Evolutionary conservation across 345 rosid species (phyloP), one percentile per base, ranked within the genome.

Genomic region (Heritiera littoralis): DNA sequence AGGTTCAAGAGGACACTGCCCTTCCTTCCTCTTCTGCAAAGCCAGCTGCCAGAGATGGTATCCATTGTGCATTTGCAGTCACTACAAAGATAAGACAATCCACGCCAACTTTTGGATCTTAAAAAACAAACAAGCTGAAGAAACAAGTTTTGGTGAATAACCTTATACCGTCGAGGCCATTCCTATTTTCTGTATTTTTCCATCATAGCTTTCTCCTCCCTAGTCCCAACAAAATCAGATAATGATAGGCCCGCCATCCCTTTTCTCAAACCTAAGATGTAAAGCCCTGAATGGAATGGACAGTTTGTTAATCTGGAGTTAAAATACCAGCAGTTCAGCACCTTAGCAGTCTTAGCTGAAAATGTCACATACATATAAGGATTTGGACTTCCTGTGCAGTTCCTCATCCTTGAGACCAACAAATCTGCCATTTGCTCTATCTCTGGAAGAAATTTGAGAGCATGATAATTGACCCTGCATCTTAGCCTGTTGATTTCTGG

Each of bases 161-260:
- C 99, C 98, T 94, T 93, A 78, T 87, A 97, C 52, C 99, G 96
- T 66, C 99, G 86, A 77, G 99, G 99, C 99, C 99, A 97, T 84
- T 97, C 98, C 80, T 94, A 94, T 82, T 94, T 84, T 78, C 99
- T 86, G 81, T 97, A 94, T 81, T 87, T 94, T n/a, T 96, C 98
- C 99, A 97, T 94, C 89, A 30, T 87, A 79, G 86, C 93, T 82
- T 97, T 97, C 93, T 97, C 98, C 80, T 94, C 98, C 87, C 98
- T 91, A 76, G 97, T 92, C 32, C 98, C 99, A 84, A 97, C 96
- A 77, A 97, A 94, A 86, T 97, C 99, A 45, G 98, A 97, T 76
- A 97, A 97, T 0, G 99, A 97, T 80, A 97, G 81, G 63, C 99
- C 98, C 41, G 93, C 99, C 99, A 97, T 97, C 67, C 99, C 99